Evolutionary conservation across 139 green algal species (phyloP), one percentile per base, ranked within the genome.

Genomic region (Chloropicon primus): DNA sequence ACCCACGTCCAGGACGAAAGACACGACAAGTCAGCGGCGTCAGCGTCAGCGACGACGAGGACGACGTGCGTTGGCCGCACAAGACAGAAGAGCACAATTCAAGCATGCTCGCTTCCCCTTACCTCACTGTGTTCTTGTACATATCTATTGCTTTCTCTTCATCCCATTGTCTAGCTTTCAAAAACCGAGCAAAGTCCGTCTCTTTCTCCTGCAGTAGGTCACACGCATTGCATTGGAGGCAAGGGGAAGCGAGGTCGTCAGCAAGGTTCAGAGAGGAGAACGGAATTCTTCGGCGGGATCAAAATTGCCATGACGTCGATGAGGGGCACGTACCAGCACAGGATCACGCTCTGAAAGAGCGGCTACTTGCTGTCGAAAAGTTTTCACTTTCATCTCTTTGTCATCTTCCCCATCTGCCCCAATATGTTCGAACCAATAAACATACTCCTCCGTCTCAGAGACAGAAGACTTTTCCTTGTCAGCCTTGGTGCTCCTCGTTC

Each of bases 391-490:
- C 17, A 5, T 17, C 10, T n/a, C 41, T 17, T 62, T 5, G 41
- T 62, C 41, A 17, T 62, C 41, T 5, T 62, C 41, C 41, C 41
- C 41, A 17, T 5, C 5, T 17, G 41, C 5, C 41, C 5, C 5
- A 5, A 62, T 5, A 17, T 62, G 41, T 17, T 62, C 41, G 41
- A 62, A 62, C 41, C 41, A 62, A 17, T 62, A 62, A 5, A 62
- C 41, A 17, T 62, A 62, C 41, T 62, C 41, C 41, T 62, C 41
- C 41, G 0, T 95, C 95, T 0, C 91, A 91, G 22, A 95, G 87
- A 1, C 95, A 86, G 82, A 99, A 94, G 81, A 98, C 94, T 78
- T 99, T 17, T 62, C 10, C 41, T 62, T n/a, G n/a, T n/a, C n/a
- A n/a, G n/a, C n/a, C n/a, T n/a, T 62, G 10, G 41, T 17, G 41